Conservation (phyloP, 73 alveolate genomes). For the Tetrahymena borealis region DNA sequence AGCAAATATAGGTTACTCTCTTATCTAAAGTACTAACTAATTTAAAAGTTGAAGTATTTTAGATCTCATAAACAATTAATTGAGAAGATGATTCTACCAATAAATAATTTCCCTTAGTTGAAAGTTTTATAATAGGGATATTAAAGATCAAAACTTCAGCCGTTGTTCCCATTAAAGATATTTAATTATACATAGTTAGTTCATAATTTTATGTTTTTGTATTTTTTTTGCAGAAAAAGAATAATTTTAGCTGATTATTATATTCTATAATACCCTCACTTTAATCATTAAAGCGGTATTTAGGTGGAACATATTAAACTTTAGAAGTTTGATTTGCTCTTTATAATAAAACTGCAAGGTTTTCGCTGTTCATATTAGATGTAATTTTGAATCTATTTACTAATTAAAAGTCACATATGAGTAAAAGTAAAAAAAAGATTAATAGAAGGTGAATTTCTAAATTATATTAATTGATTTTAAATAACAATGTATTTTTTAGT, state of each 20-base stretch:
- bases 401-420: too few species aligned
- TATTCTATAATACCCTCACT: not conserved
- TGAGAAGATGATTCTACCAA: too few species aligned
- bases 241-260: not conserved
- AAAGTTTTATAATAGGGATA: not conserved
- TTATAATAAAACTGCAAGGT: not conserved
- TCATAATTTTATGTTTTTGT: not conserved
- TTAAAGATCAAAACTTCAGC: not conserved
- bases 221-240: not conserved
- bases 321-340: not conserved
- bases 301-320: not conserved
- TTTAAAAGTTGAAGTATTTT: not conserved
- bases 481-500: too few species aligned
- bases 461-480: too few species aligned
- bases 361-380: not conserved
- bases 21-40: not conserved
- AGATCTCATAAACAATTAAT: not conserved
- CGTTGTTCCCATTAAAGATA: not conserved
- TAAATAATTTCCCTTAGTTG: not conserved
- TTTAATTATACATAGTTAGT: not conserved
- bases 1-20: not conserved
- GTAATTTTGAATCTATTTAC: not conserved
- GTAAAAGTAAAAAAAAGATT: too few species aligned
- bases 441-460: too few species aligned
- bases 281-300: not conserved